A percentile compares a stretch with the other conserved stretches of the same genome.
phyloP scores from a whole-genome alignment of 768 basidiomycete genomes.

The Lentinula sp. region DNA sequence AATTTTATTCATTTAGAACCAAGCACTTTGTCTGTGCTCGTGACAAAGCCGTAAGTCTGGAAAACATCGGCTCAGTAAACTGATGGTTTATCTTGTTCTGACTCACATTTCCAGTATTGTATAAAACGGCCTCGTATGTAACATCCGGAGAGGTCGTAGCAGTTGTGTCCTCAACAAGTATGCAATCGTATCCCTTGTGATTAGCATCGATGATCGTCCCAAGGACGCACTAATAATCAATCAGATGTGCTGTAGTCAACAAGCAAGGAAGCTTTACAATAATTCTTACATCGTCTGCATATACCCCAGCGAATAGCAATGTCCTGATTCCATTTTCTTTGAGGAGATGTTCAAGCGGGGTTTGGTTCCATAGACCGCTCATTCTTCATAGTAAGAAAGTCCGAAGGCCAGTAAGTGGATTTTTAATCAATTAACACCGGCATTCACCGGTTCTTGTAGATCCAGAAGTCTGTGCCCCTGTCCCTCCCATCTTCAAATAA shows the following conservation, averaged over 20 bases:
- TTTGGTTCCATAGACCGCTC: constrained; percentile 63
- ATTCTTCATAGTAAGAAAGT: constrained; percentile 29
- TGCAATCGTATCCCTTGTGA: constrained; percentile 58
- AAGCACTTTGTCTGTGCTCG: neutral
- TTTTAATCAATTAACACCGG: no score
- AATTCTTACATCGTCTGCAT: constrained; percentile 51
- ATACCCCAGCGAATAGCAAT: constrained; percentile 59
- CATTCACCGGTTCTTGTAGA: constrained; percentile 59
- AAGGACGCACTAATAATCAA: constrained; percentile 44
- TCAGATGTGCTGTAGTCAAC: no score
- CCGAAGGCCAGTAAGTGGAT: no score
- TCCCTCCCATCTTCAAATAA: constrained; percentile 46
- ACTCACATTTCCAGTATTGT: constrained; percentile 50
- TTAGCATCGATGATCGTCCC: constrained; percentile 62
- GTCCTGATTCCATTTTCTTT: constrained; percentile 58
- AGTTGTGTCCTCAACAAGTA: constrained; percentile 51
- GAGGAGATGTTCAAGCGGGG: constrained; percentile 56
- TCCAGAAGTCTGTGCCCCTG: constrained; percentile 61
- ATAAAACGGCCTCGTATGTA: constrained; percentile 49
- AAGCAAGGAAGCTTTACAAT: neutral
- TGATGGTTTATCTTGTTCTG: neutral
- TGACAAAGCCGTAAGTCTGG: constrained; percentile 2
- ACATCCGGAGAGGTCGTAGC: constrained; percentile 58
- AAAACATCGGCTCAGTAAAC: no score
- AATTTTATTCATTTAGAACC: constrained; percentile 3